phyloP scores from a whole-genome alignment of 169 alveolate species.

The Plasmodium malariae region DNA sequence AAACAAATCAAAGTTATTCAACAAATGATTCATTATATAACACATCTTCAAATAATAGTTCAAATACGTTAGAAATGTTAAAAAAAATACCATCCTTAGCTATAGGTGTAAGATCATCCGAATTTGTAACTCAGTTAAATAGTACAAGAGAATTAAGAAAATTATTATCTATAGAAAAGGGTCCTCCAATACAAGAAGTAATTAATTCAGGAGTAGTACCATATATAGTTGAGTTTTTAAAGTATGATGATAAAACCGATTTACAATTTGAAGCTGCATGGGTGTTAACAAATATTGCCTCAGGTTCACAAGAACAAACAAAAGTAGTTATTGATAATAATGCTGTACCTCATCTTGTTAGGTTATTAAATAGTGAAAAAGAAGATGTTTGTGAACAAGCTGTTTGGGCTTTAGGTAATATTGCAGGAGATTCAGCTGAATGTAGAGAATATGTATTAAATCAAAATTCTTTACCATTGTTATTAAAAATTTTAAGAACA shows the following conservation, averaged over 20 bases:
- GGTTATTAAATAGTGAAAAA: conserved; percentile 91
- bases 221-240: conserved; percentile 90
- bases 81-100: conserved; percentile 82
- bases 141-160: conserved; percentile 93
- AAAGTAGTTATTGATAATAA: conserved; percentile 90
- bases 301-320: conserved; percentile 96
- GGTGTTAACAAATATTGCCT: conserved; percentile 97
- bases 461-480: conserved; percentile 91
- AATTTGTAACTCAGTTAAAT: conserved; percentile 86
- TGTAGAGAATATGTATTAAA: conserved; percentile 93
- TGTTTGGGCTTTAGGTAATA: conserved; percentile 98
- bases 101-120: conserved; percentile 86
- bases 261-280: conserved; percentile 98
- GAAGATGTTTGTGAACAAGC: conserved; percentile 98
- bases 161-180: conserved; percentile 92
- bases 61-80: conserved; percentile 80
- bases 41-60: conserved; percentile 74
- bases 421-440: conserved; percentile 98
- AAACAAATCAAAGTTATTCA: conserved; percentile 77
- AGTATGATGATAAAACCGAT: conserved; percentile 92
- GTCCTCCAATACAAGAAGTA: conserved; percentile 96
- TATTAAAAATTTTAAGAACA: conserved; percentile 85
- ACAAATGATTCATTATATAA: conserved; percentile 59
- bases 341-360: conserved; percentile 90
- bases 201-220: conserved; percentile 97